Evolutionary conservation across 768 basidiomycete species (phyloP), one percentile per base, ranked within the genome.

Genomic region (Cystoderma amianthinum): DNA sequence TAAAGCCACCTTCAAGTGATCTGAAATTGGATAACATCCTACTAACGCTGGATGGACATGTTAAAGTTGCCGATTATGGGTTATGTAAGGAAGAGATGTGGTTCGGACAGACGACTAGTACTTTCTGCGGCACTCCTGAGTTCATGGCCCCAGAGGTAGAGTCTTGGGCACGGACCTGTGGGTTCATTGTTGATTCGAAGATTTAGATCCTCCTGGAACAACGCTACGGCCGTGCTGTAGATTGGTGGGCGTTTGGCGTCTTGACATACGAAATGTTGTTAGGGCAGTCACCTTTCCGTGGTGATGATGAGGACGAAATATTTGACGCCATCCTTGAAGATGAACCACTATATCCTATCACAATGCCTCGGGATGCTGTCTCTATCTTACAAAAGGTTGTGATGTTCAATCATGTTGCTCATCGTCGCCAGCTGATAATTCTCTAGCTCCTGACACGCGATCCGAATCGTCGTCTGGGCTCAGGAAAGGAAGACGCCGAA

Each of bases 211-310:
- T 99, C 40, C 76, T 98, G n/a, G 96, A 99, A 65, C 96, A 98
- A 66, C 87, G 93, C 36, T 99, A 99, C 53, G 94, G 93, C 7
- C 90, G 93, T 28, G 95, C 96, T 9, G 96, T 99, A 32, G 96
- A 99, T 58, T 99, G 96, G 96, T 99, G 96, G 96, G 96, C 96
- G 10, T 98, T 98, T 59, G 96, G 96, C 48, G 96, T 99, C 3
- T 65, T 99, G 52, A 97, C 87, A 18, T 99, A 99, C 59, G 96
- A 99, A 66, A 99, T 99, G 96, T 65, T 99, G 41, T 74, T 98
- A 18, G 96, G 96, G 35, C 96, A 98, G 65, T 98, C 96, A 3
- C 96, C 96, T 2, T 99, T 99, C 84, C 84, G 94, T 34, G 96
- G 96, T 43, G 96, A 99, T 53, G 96, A 98, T 51, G 96, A 98